Percentiles rank a stretch among this genome's conserved stretches.
phyloP scores from a whole-genome alignment of 257 asterid species.

The Haberlea rhodopensis region DNA sequence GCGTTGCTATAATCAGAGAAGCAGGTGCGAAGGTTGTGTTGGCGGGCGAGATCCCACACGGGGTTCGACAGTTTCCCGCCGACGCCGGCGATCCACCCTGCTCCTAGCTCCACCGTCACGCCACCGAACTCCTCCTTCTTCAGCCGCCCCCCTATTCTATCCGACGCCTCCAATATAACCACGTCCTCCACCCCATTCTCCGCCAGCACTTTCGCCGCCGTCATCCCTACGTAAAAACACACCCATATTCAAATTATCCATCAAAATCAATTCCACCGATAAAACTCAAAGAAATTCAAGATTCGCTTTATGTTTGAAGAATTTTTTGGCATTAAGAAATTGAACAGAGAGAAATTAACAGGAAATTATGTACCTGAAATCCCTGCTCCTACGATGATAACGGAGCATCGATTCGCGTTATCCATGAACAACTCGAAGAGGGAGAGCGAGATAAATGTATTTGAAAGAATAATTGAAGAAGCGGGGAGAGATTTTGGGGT shows the following conservation, averaged over 20 bases:
- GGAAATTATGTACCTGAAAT: constrained; percentile 49
- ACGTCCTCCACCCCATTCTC: constrained; percentile 82
- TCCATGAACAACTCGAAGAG: constrained; percentile 42
- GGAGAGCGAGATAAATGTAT: not conserved
- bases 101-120: constrained; percentile 89
- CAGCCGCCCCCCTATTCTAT: constrained; percentile 77
- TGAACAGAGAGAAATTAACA: not conserved
- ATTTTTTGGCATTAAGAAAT: too few species aligned
- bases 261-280: too few species aligned
- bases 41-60: constrained; percentile 80
- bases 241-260: not conserved
- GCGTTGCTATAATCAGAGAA: constrained; percentile 86
- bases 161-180: constrained; percentile 76
- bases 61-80: constrained; percentile 82
- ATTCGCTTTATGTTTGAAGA: too few species aligned
- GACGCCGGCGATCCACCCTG: constrained; percentile 98
- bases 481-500: not conserved
- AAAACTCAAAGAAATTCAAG: not conserved
- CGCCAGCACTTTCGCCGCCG: constrained; percentile 78
- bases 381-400: constrained; percentile 81
- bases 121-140: constrained; percentile 83
- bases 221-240: constrained; percentile 42
- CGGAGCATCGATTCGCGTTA: constrained; percentile 47
- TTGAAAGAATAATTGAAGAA: not conserved
- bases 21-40: constrained; percentile 75